Evolutionary conservation across 441 rosid species (phyloP).

Genomic region (Adansonia grandidieri): DNA sequence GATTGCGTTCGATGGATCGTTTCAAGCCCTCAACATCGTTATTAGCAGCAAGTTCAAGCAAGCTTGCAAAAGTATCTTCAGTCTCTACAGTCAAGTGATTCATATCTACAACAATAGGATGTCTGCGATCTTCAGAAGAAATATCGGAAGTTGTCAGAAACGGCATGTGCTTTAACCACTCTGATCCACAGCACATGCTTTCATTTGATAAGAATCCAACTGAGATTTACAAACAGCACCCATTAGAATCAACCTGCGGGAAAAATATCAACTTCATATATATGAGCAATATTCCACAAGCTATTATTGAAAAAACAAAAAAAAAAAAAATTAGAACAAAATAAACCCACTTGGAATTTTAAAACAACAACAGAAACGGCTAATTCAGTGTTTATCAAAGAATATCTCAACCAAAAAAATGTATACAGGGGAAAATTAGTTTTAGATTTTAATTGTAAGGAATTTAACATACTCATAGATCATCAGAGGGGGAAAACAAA

Average conservation of each 20-base stretch:
- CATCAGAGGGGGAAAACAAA: neutral
- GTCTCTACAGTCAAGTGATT: slow-evolving; percentile 67
- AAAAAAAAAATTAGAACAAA: neutral
- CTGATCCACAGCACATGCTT: slow-evolving; percentile 54
- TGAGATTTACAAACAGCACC: slow-evolving; percentile 31
- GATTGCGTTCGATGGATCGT: slow-evolving; percentile 52
- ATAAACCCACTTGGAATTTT: neutral
- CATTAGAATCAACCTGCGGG: slow-evolving; percentile 28
- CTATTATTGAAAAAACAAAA: neutral
- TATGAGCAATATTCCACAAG: slow-evolving; percentile 15
- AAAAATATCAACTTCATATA: neutral
- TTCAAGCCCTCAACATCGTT: slow-evolving; percentile 62
- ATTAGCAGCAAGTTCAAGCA: slow-evolving; percentile 77
- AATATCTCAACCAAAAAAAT: neutral
- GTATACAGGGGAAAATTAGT: too few species aligned
- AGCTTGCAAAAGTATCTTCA: slow-evolving; percentile 66
- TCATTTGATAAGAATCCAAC: slow-evolving; percentile 46
- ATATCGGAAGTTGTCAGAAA: slow-evolving; percentile 26
- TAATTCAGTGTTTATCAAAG: neutral
- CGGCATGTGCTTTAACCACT: slow-evolving; percentile 37
- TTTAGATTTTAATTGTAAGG: too few species aligned
- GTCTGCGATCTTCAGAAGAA: slow-evolving; percentile 43
- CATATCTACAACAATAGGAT: slow-evolving; percentile 43
- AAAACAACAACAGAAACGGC: neutral
- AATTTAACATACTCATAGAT: slow-evolving; percentile 6